A percentile compares a stretch with the other conserved stretches of the same genome.
These are phyloP conservation scores for Ceratocystis eucalypticola DNA, from an alignment of 2,329 filamentous ascomycete genomes.

Conservation along the genomic window DNA sequence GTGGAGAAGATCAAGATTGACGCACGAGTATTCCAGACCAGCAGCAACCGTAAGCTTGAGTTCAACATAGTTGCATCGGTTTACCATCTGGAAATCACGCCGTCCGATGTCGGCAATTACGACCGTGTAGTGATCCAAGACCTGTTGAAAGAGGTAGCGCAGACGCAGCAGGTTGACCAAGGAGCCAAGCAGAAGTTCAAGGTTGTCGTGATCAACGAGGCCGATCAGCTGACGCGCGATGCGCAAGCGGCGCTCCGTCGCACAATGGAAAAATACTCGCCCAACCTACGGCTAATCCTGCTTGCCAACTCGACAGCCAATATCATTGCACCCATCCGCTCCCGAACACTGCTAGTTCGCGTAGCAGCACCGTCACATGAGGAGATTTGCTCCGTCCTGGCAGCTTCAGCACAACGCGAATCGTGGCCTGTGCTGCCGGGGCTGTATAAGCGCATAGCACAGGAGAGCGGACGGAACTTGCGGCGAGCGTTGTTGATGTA, in stretches of 20 bases:
- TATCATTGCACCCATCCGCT: conserved; percentile 96
- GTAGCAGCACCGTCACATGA: conserved; percentile 78
- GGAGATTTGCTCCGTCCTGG: conserved; percentile 72
- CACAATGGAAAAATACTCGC: conserved; percentile 99
- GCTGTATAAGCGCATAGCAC: conserved; percentile 73
- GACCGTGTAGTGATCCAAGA: conserved; percentile 94
- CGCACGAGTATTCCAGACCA: conserved; percentile 89
- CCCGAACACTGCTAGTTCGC: conserved; percentile 76
- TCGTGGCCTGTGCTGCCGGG: conserved; percentile 64
- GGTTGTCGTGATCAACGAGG: conserved; percentile 98
- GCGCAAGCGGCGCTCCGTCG: conserved; percentile 86
- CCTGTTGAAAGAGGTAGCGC: conserved; percentile 89
- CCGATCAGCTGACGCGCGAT: conserved; percentile 84
- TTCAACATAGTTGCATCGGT: conserved; percentile 97
- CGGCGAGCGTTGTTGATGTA: conserved; percentile 89
- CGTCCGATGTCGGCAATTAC: conserved; percentile 90
- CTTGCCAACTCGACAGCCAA: conserved; percentile 94
- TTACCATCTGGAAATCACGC: conserved; percentile 97
- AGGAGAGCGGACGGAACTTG: conserved; percentile 81
- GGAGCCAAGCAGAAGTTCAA: conserved; percentile 88
- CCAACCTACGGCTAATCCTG: conserved; percentile 81
- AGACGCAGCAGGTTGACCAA: conserved; percentile 97
- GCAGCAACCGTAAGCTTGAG: conserved; percentile 89
- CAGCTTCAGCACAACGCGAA: conserved; percentile 58
- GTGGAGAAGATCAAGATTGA: conserved; percentile 99